These are phyloP conservation scores for Torulaspora globosa DNA, from an alignment of 1,139 yeast genomes.

Conservation along the genomic window DNA sequence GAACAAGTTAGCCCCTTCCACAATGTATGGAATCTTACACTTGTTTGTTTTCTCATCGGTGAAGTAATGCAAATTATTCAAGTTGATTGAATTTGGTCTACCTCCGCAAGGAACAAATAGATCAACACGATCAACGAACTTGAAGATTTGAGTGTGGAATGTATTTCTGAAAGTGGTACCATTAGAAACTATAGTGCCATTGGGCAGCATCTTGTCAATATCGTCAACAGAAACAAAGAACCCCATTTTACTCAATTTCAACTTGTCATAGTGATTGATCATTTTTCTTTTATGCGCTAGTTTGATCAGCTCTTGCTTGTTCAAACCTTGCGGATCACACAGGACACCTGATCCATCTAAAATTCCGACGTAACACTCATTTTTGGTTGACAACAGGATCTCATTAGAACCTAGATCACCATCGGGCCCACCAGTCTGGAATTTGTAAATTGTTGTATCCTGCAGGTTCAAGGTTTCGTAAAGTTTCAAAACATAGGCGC, in stretches of 20 bases:
- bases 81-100: constrained; percentile 93
- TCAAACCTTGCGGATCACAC: constrained; percentile 85
- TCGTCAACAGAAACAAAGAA: constrained; percentile 86
- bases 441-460: constrained; percentile 61
- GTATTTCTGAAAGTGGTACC: constrained; percentile 92
- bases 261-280: constrained; percentile 64
- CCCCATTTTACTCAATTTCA: constrained; percentile 68
- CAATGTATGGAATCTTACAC: constrained; percentile 77
- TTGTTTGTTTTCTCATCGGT: constrained; percentile 75
- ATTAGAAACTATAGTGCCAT: constrained; percentile 65
- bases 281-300: constrained; percentile 76
- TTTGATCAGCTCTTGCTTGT: constrained; percentile 70
- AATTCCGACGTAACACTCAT: constrained; percentile 79
- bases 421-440: constrained; percentile 99
- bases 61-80: constrained; percentile 70
- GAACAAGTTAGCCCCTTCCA: constrained; percentile 96
- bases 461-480: constrained; percentile 70
- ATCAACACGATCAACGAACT: constrained; percentile 65
- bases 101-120: constrained; percentile 98
- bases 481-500: constrained; percentile 86
- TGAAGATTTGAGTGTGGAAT: constrained; percentile 74
- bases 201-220: constrained; percentile 70
- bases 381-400: constrained; percentile 68
- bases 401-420: constrained; percentile 97
- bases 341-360: constrained; percentile 96